phyloP scores from a whole-genome alignment of 495 filamentous ascomycete genomes.

The Niebla homalea region DNA sequence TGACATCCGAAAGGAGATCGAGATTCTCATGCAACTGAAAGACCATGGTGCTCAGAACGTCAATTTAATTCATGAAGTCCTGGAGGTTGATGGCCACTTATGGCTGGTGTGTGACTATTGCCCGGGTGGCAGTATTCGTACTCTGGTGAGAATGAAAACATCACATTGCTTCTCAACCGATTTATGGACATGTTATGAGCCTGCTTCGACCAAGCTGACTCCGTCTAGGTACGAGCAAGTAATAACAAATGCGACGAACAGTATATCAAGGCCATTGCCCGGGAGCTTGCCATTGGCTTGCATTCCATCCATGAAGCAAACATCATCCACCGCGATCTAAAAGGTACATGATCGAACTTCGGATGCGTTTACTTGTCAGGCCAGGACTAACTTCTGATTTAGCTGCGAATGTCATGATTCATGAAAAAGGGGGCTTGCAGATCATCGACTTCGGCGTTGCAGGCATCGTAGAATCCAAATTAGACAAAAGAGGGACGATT shows the following conservation, averaged over 20 bases:
- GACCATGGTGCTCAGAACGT: constrained; percentile 79
- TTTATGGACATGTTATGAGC: background rate
- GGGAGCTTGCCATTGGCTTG: constrained; percentile 74
- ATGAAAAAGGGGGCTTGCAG: constrained; percentile 74
- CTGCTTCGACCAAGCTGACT: background rate
- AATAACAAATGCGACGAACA: constrained; percentile 66
- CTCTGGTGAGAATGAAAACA: constrained; percentile 49
- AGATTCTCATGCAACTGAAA: constrained; percentile 68
- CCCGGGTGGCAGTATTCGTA: constrained; percentile 87
- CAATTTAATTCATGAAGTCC: constrained; percentile 76
- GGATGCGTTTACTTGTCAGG: background rate
- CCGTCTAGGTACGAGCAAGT: constrained; percentile 42
- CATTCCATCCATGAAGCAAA: constrained; percentile 80
- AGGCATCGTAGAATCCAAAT: constrained; percentile 66
- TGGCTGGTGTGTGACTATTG: constrained; percentile 97
- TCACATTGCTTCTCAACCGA: constrained; percentile 4
- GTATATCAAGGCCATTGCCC: constrained; percentile 78
- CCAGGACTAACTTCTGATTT: background rate
- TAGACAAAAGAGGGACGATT: constrained; percentile 81
- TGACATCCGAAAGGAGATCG: constrained; percentile 81
- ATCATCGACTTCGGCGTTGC: constrained; percentile 95
- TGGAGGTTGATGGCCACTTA: constrained; percentile 73
- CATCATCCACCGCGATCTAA: constrained; percentile 93
- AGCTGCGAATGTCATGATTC: constrained; percentile 83
- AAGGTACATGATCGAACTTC: constrained; percentile 39